phyloP scores from a whole-genome alignment of 2,329 filamentous ascomycete genomes.

The Passalora sequoiae region DNA sequence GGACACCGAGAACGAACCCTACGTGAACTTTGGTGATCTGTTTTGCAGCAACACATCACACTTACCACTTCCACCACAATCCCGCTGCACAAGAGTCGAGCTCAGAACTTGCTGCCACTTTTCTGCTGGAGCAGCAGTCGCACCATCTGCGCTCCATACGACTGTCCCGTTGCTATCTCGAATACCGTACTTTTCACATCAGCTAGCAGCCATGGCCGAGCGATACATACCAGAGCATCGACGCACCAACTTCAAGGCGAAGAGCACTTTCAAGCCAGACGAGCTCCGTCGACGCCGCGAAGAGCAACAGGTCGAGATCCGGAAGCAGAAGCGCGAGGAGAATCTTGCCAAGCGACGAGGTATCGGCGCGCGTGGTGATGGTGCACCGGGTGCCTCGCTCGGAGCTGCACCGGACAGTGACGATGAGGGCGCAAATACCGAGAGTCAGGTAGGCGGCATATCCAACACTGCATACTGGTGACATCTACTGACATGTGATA shows the following conservation, averaged over 20 bases:
- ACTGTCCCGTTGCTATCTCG: too few relatives aligned
- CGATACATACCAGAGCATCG: slow-evolving; percentile 99
- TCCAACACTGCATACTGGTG: not conserved
- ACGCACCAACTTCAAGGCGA: slow-evolving; percentile 98
- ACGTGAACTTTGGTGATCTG: too few relatives aligned
- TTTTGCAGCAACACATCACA: too few relatives aligned
- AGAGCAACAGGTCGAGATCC: slow-evolving; percentile 98
- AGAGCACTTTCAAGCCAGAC: slow-evolving; percentile 98
- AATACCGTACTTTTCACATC: too few relatives aligned
- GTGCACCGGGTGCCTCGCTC: slow-evolving; percentile 70
- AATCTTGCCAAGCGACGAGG: slow-evolving; percentile 97
- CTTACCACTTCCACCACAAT: too few relatives aligned
- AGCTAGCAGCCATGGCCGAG: slow-evolving; percentile 72
- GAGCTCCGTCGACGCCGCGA: slow-evolving; percentile 97
- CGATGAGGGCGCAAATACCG: slow-evolving; percentile 90
- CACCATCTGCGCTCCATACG: too few relatives aligned
- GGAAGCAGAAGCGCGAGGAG: slow-evolving; percentile 97
- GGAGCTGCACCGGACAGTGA: slow-evolving; percentile 93
- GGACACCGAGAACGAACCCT: too few relatives aligned
- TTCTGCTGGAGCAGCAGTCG: too few relatives aligned
- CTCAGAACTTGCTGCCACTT: too few relatives aligned
- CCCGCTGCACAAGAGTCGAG: too few relatives aligned
- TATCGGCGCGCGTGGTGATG: slow-evolving; percentile 69
- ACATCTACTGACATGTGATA: slow-evolving; percentile 40
- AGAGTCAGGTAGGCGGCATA: slow-evolving; percentile 78